Percentiles rank a stretch among this genome's conserved stretches.
Conservation (phyloP, 306 rosid genomes). For the Gastrolobium villosum region DNA sequence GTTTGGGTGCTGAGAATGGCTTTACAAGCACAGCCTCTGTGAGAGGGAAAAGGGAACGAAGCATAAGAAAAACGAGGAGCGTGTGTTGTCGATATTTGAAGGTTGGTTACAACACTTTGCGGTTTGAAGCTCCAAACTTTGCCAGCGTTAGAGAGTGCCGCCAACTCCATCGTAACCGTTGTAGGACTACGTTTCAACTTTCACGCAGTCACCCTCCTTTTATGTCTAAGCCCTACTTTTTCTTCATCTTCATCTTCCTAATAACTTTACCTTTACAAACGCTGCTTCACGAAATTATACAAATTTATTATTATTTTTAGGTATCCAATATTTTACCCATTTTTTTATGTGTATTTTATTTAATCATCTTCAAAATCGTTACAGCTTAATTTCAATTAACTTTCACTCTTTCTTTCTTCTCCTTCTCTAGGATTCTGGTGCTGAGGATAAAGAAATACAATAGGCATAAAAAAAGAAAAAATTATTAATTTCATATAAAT, state of each 20-base stretch:
- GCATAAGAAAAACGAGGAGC: not conserved
- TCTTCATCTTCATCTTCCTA: not conserved
- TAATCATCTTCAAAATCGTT: too few relatives aligned
- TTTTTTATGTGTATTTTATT: too few relatives aligned
- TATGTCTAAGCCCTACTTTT: not conserved
- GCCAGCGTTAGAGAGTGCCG: conserved; percentile 41
- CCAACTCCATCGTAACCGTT: conserved; percentile 41
- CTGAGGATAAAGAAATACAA: too few relatives aligned
- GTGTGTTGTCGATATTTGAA: not conserved
- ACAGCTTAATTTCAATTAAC: too few relatives aligned
- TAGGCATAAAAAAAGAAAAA: too few relatives aligned
- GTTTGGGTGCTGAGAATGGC: conserved; percentile 44
- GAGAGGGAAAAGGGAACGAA: conserved; percentile 41
- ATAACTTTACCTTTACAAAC: too few relatives aligned
- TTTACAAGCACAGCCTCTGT: conserved; percentile 41
- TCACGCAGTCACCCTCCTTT: not conserved
- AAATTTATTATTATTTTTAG: too few relatives aligned
- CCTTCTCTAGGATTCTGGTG: too few relatives aligned
- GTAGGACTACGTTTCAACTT: not conserved
- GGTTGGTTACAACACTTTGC: not conserved
- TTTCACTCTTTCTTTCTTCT: too few relatives aligned
- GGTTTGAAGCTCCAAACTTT: conserved; percentile 34
- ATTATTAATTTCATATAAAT: too few relatives aligned
- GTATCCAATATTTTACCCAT: too few relatives aligned
- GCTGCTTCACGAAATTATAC: too few relatives aligned